phyloP scores from a whole-genome alignment of 768 basidiomycete species.

The Pisolithus albus region DNA sequence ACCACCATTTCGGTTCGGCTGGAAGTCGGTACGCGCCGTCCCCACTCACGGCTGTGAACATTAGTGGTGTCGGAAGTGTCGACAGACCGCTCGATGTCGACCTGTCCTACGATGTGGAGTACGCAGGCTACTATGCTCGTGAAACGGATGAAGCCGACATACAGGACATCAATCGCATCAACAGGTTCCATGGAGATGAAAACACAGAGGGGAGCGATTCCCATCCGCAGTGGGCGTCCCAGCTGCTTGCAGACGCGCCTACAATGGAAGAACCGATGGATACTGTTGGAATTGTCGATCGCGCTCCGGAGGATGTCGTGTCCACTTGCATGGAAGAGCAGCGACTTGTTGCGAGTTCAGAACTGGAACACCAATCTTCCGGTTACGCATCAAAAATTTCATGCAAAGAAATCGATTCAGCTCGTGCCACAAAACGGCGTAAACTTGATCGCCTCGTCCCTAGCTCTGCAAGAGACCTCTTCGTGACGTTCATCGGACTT shows the following conservation, averaged over 20 bases:
- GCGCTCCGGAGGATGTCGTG: not conserved
- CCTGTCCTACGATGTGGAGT: conserved; percentile 1
- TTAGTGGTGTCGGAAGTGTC: too few species aligned
- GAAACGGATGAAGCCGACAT: conserved; percentile 8
- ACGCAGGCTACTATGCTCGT: conserved; percentile 6
- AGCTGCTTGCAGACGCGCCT: too few species aligned
- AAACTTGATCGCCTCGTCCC: conserved; percentile 20
- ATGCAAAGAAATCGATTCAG: conserved; percentile 1
- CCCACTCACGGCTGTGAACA: too few species aligned
- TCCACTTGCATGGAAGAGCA: not conserved
- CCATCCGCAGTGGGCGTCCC: not conserved
- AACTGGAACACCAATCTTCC: not conserved
- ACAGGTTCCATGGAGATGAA: conserved; percentile 2
- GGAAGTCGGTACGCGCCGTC: too few species aligned
- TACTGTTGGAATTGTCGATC: too few species aligned
- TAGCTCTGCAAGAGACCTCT: conserved; percentile 20
- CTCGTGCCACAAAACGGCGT: conserved; percentile 15
- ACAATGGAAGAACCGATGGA: not conserved
- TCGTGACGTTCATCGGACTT: conserved; percentile 20
- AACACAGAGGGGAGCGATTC: not conserved
- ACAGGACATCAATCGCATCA: conserved; percentile 14
- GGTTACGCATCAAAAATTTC: not conserved
- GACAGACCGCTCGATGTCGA: not conserved
- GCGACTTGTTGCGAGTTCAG: too few species aligned
- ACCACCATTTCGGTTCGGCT: too few species aligned